Evolutionary conservation across 1,284 basidiomycete species (phyloP).

Genomic region (Pseudozyma thailandica): DNA sequence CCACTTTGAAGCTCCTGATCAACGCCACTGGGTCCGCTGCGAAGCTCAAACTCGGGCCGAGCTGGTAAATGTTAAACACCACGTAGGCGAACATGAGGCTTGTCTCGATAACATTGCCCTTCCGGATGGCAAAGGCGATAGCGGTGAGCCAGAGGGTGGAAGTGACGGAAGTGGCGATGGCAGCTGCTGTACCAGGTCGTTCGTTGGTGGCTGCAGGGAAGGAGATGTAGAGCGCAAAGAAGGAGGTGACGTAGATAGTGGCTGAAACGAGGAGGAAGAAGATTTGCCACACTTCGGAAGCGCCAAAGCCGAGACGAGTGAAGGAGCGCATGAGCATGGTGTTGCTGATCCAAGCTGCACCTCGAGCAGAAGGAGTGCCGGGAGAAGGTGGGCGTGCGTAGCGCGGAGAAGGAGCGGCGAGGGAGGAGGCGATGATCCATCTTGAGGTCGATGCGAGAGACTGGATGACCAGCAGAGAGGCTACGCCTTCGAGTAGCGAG

Average conservation of each 20-base stretch:
- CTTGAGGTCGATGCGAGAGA: conserved; percentile 57
- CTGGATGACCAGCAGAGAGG: conserved; percentile 66
- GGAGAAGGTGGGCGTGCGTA: conserved; percentile 73
- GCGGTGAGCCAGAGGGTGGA: conserved; percentile 65
- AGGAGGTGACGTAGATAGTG: conserved; percentile 62
- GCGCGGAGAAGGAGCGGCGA: conserved; percentile 76
- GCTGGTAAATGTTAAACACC: conserved; percentile 65
- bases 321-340: conserved; percentile 51
- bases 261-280: conserved; percentile 64
- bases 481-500: conserved; percentile 65
- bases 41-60: conserved; percentile 57
- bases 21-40: conserved; percentile 63
- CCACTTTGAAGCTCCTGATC: conserved; percentile 62
- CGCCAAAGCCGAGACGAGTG: conserved; percentile 57
- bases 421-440: conserved; percentile 73
- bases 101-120: conserved; percentile 67
- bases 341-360: conserved; percentile 36
- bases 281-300: conserved; percentile 65
- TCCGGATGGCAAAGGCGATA: conserved; percentile 64
- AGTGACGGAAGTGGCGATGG: conserved; percentile 61
- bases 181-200: conserved; percentile 57
- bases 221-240: conserved; percentile 60
- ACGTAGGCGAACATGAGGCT: conserved; percentile 66
- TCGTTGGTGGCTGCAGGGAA: conserved; percentile 62
- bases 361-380: conserved; percentile 1